A percentile compares a stretch with the other conserved stretches of the same genome.
Conservation (phyloP, 164 flowering plant genomes). For the Buxus sempervirens region DNA sequence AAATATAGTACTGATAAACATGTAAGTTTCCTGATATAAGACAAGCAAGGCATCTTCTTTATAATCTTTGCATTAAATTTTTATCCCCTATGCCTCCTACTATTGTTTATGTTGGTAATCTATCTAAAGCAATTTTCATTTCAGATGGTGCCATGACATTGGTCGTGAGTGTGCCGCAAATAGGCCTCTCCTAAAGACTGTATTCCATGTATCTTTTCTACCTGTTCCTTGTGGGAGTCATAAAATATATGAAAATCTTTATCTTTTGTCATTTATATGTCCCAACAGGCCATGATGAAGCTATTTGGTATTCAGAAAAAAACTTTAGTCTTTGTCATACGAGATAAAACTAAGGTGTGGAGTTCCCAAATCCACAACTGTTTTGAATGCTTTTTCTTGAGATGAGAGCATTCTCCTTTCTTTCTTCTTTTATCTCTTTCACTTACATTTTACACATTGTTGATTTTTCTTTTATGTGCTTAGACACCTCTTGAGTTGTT, state of each 20-base stretch:
- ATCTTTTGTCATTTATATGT: not conserved
- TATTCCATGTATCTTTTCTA: not conserved
- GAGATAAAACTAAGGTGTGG: not conserved
- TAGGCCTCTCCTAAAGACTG: not conserved
- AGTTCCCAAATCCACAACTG: not conserved
- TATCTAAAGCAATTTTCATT: not conserved
- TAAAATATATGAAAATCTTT: too few relatives aligned
- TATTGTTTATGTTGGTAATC: not conserved
- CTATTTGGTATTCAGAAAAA: not conserved
- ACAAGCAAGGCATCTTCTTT: not conserved
- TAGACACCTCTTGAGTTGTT: not conserved
- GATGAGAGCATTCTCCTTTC: not conserved
- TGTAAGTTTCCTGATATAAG: not conserved
- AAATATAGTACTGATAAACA: not conserved
- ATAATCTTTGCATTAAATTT: too few relatives aligned
- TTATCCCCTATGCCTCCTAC: too few relatives aligned
- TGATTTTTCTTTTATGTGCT: not conserved
- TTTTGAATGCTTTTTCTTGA: too few relatives aligned
- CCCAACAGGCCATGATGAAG: not conserved
- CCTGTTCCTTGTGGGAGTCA: not conserved
- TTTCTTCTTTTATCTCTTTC: too few relatives aligned
- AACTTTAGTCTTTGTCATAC: not conserved
- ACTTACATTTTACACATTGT: not conserved
- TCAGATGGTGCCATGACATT: not conserved
- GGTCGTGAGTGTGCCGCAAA: not conserved